Base-by-base conservation (phyloP, 148 eudicot species). In the Vaccinium macrocarpon region DNA sequence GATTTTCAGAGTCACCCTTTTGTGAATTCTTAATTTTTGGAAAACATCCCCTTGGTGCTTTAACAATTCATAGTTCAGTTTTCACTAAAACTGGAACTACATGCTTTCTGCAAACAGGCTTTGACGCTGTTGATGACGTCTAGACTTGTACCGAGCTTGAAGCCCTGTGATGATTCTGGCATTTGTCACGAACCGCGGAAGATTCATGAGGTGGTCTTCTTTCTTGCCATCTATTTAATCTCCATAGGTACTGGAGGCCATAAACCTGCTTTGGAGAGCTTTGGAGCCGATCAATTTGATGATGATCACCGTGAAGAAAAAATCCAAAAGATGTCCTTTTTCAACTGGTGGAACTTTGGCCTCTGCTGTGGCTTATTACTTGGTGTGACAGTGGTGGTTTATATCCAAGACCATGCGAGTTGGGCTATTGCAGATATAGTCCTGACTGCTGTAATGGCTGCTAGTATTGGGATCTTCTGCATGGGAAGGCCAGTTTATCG, bases 211-310 rank as follows among this genome's bases (percentile, higher is more conserved):
- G 86, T 90, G 50, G 80, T 90, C 21, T 93, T 93, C 87, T 95
- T 92, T 55, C 25, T 90, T 4, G 94, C 94, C 1, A 90, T 93
- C 75, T 95, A 95, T 82, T 85, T 92, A 80, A 78, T 93, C 79
- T 92, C 98, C 8, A 46, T 92, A 2, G 97, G 93, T 29, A 95
- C 98, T 4, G 97, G 98, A 35, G 98, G 98, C 9, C 93, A 92
- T 86, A 95, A 95, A 82, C 97, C 98, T 2, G 83, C 92, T 0
- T 66, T 95, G 56, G 97, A 93, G 85, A 93, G 98, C 86, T 95
- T 95, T 23, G 98, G 98, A 13, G 97, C 98, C 2, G 97, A 95
- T 83, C 98, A 95, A 73, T 95, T 95, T 12, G 97, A 95, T 21
- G 97, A 95, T 74, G 88, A 90, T 38, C 90, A 93, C 75, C 80